Conservation (phyloP, 2,329 filamentous ascomycete species). For the Colletotrichum tropicale region DNA sequence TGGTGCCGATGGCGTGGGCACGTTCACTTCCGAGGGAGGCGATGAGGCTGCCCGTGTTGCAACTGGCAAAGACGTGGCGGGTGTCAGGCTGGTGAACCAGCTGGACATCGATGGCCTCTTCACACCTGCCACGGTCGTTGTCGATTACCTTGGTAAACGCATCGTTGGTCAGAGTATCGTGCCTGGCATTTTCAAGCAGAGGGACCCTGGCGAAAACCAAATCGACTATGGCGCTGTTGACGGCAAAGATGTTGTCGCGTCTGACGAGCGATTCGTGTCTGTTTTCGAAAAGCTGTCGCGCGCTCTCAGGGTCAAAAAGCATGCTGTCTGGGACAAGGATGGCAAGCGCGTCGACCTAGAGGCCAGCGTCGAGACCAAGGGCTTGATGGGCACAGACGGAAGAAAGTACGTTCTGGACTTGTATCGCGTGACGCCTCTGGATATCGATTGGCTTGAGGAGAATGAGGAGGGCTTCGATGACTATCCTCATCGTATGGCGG, state of each 20-base stretch:
- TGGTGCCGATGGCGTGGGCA: conserved; percentile 95
- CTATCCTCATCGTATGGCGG: conserved; percentile 97
- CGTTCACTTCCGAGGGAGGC: conserved; percentile 93
- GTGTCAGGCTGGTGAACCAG: conserved; percentile 95
- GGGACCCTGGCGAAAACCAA: conserved; percentile 95
- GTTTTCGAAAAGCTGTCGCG: conserved; percentile 92
- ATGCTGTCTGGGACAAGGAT: conserved; percentile 98
- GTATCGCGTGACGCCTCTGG: conserved; percentile 91
- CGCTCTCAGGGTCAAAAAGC: conserved; percentile 88
- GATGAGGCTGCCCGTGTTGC: conserved; percentile 96
- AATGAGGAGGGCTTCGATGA: conserved; percentile 48
- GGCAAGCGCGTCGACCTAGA: conserved; percentile 88
- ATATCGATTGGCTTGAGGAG: conserved; percentile 90
- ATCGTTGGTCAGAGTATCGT: conserved; percentile 98
- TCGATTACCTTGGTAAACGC: conserved; percentile 96
- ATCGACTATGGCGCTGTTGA: conserved; percentile 99
- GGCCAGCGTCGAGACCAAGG: conserved; percentile 97
- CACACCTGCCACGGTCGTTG: conserved; percentile 93
- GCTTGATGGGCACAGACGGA: conserved; percentile 93
- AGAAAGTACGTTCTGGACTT: conserved; percentile 97
- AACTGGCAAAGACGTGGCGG: conserved; percentile 94
- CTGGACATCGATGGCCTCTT: conserved; percentile 94
- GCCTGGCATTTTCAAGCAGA: conserved; percentile 98
- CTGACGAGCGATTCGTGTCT: conserved; percentile 82
- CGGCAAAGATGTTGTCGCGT: conserved; percentile 92